Base-by-base conservation (phyloP, 2,329 filamentous ascomycete genomes). In the Fusarium sp. region DNA sequence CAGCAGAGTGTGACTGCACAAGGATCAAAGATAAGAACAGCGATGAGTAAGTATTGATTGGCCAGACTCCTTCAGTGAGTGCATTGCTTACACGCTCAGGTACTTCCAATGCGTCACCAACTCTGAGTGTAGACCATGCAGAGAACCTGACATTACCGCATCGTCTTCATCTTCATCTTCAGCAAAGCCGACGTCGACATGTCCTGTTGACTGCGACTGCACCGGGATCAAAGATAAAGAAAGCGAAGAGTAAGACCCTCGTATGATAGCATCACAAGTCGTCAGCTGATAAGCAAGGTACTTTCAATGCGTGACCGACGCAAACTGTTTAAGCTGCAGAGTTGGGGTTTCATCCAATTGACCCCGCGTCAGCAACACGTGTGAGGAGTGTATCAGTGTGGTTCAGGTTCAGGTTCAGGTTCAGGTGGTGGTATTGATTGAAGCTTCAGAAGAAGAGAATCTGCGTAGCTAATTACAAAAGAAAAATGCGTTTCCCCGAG, bases 241-340 rank as follows among this genome's bases (percentile, higher is more conserved):
- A 18, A 70, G 76, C 48, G 59, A 75, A 14, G 76, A 76, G 77
- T 77, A 58, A 39, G 64, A 54, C 6, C 2, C 7, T 5, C 1
- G n/a, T n/a, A n/a, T n/a, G n/a, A 13, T 1, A 7, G 2, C 3
- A 25, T 10, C 2, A 4, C 21, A 6, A 20, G 11, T 37, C 13
- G 6, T 11, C 13, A 21, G 6, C 45, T 67, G 18, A 67, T 31
- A 15, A 5, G 17, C 6, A 6, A 25, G 78, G 25, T 78, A 71
- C 45, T 77, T 78, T 13, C 77, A 79, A 27, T 80, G 78, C 56
- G 53, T 79, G 13, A 76, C 76, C 17, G 76, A 79, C 10, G 71
- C 72, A 8, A 62, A 67, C 11, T 80, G 78, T 39, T 58, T 40
- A 33, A 63, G 47, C 3, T 73, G 71, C 37, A 48, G 50, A 17